Evolutionary conservation across 1,139 yeast species (phyloP), one percentile per base, ranked within the genome.

Genomic region (Sugiyamaella xylanicola): DNA sequence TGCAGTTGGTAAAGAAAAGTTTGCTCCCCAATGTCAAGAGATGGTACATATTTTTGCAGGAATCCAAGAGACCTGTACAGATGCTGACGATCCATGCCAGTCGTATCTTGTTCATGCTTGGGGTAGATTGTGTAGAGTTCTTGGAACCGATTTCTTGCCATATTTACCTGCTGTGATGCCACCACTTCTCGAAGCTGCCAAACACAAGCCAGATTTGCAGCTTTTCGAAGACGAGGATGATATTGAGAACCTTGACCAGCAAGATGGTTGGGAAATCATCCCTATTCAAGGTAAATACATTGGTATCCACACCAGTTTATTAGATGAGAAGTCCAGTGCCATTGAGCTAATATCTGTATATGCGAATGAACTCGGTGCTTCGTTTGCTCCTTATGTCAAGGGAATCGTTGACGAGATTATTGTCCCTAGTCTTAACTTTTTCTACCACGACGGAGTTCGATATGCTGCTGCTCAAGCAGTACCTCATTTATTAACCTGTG

Each of bases 1-100:
- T 53, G 99, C 99, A n/a, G 99, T 93, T 49, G 99, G 99, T 32
- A 86, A 86, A 67, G 97, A 91, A 64, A 88, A 87, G 68, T 92
- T 93, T 69, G 75, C 83, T 20, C 86, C 89, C 22, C 90, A 88
- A 66, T 83, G 89, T 45, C 82, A 81, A 59, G 91, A 88, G 62
- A 76, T 92, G 59, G 86, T 92, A 56, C 84, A 83, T 62, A 74
- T 87, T 27, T 85, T 91, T 65, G 90, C 86, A 9, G 75, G 78
- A 36, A 84, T 92, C 61, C 99, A 93, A 73, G 59, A 59, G 46
- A 61, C 68, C 20, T 63, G 68, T 50, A 64, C 68, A 15, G 76
- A 72, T 17, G 71, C 69, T 47, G 97, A 90, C 66, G 97, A 92
- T 69, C 96, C 97, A 41, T 87, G 95, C 20, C 87, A 83, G 62